A percentile compares a stretch with the other conserved stretches of the same genome.
Conservation (phyloP, 306 rosid species). For the Dryas alaskensis region DNA sequence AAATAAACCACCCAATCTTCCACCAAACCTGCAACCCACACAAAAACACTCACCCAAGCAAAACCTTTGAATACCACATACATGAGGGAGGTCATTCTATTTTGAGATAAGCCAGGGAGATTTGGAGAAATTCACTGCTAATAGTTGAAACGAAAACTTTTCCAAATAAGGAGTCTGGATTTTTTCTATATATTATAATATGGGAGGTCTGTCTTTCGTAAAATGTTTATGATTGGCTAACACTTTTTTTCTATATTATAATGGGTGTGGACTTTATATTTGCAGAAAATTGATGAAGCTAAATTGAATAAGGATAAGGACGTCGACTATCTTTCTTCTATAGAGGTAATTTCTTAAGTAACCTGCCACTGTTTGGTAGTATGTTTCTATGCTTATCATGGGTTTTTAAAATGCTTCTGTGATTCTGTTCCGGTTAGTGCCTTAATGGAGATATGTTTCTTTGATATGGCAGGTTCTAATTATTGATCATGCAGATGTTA, state of each 20-base stretch:
- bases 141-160: too few species aligned
- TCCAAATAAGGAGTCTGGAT: too few species aligned
- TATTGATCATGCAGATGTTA: slow-evolving; percentile 91
- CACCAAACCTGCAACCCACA: too few species aligned
- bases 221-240: background rate
- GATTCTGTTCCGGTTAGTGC: background rate
- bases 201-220: background rate
- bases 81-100: too few species aligned
- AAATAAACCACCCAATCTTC: too few species aligned
- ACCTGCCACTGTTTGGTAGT: slow-evolving; percentile 20
- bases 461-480: slow-evolving; percentile 65
- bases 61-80: too few species aligned
- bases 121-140: too few species aligned
- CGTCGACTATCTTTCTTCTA: slow-evolving; percentile 88
- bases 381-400: slow-evolving; percentile 3
- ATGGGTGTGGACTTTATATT: slow-evolving; percentile 25
- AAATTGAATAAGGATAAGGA: slow-evolving; percentile 70
- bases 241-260: slow-evolving; percentile 7
- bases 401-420: background rate
- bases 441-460: slow-evolving; percentile 19
- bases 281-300: slow-evolving; percentile 78
- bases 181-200: background rate
- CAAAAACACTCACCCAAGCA: too few species aligned
- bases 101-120: too few species aligned
- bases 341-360: slow-evolving; percentile 59